Evolutionary conservation across 75 land plant species (phyloP), one percentile per base, ranked within the genome.

Genomic region (Adiantum capillusveneris): DNA sequence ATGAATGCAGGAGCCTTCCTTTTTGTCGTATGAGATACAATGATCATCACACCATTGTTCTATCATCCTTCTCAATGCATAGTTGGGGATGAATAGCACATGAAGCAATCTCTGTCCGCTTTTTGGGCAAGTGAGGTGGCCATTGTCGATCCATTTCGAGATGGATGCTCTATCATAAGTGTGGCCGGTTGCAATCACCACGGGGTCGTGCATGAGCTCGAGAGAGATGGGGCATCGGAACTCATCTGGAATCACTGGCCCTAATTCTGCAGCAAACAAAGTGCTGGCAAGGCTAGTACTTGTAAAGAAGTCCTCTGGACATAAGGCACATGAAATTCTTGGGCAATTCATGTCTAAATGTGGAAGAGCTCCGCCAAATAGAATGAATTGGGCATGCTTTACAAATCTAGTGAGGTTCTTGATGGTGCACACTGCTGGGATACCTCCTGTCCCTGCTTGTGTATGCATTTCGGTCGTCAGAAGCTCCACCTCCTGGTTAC

Each of bases 141-240:
- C 89, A 20, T 75, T 60, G 27, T 85, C 54, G 43, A 88, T 63
- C 94, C 90, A 85, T 49, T 71, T 65, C 17, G 59, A 53, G 27
- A 85, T 85, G 9, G 85, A 82, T 29, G 30, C 43, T 14, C 85
- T 60, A 48, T 88, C 94, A 49, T 88, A 88, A 1, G 86, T 85
- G 18, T 88, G 94, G 6, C 92, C 92, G 0, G 88, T 72, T 2
- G 85, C 56, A 9, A 84, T 56, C 43, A 79, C 79, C 44, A 87
- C 92, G 0, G 92, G 92, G 18, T 87, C 92, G 37, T 43, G 60
- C 85, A 87, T 87, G 59, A 87, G 43, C 61, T 87, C 92, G 11
- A 84, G 80, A 0, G 84, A 64, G 45, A 87, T 79, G 11, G 92
- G 85, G 61, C 92, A 87, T 25, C 67, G 44, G 60, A 67, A 84